Base-by-base conservation (phyloP, 2,329 filamentous ascomycete genomes). In the Fonsecaea erecta region DNA sequence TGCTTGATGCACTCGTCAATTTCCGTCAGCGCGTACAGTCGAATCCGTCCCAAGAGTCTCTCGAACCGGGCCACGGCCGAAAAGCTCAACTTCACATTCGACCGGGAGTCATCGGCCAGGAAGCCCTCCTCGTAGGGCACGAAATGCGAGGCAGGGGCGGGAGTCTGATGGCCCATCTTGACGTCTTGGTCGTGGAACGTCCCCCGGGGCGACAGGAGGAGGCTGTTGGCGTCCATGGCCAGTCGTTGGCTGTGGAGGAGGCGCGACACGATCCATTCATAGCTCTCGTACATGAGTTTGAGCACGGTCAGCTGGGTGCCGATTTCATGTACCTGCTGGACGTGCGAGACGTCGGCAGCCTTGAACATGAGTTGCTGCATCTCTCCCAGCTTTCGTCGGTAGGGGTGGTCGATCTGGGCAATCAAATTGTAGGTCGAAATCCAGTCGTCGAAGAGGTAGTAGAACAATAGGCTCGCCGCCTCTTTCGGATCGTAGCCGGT, bases 391-490 rank as follows among this genome's bases (percentile, higher is more conserved):
- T 74, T 71, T 18, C 76, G 74, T 3, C 79, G 80, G 56, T 84
- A 84, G 55, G 78, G 78, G 66, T 83, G 80, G 65, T 88, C 85
- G 60, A 83, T 80, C 24, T 84, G 81, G 2, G 85, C 84, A 53
- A 89, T 83, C 11, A 89, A 78, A 37, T 82, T 82, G 73, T 87
- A 88, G 58, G 83, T 87, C 11, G 86, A 85, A 57, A 84, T 82
- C 86, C 86, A 89, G 72, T 89, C 87, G 72, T 89, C 87, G 71
- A 89, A 89, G 1, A 89, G 80, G 73, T 88, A 89, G 72, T 88
- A 89, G 73, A 89, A 87, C 1, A 89, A 77, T n/a, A 89, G 71
- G 34, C 86, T 86, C 0, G 86, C 83, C 0, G 83, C 82, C 67
- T 88, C 86, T 1, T 82, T 74, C 51, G 75, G 74, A 14, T 62